Percentiles rank a stretch among this genome's conserved stretches.
phyloP scores from a whole-genome alignment of 345 rosid genomes.

The Eucalyptus regnans region DNA sequence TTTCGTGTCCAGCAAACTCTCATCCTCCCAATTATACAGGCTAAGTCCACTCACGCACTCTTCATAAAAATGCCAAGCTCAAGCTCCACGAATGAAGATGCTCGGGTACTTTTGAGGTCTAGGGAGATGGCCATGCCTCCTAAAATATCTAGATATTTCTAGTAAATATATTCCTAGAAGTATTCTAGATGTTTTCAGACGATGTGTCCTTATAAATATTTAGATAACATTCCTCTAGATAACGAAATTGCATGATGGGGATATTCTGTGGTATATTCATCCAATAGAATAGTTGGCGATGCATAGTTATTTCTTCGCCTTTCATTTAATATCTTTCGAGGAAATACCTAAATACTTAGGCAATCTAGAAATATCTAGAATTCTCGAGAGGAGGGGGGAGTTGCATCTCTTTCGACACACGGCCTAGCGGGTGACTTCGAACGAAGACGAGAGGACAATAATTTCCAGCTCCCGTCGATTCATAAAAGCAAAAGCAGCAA shows the following conservation, averaged over 20 bases:
- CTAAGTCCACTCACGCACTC: neutral
- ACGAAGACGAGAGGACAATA: neutral
- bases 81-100: neutral
- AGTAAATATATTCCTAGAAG: neutral
- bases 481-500: neutral
- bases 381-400: neutral
- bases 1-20: neutral
- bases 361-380: neutral
- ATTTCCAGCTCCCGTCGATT: neutral
- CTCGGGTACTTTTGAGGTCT: neutral
- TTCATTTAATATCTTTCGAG: neutral
- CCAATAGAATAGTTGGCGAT: accelerated
- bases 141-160: neutral
- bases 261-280: no score
- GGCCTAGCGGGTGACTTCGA: neutral
- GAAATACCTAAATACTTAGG: neutral
- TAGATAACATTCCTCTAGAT: neutral
- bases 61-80: neutral
- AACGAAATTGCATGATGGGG: no score
- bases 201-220: neutral
- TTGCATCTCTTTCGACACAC: neutral
- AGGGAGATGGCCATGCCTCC: neutral
- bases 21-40: neutral
- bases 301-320: neutral
- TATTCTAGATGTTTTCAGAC: neutral